These are phyloP conservation scores for Globisporangium parvum DNA, from an alignment of 352 stramenopile genomes.

Conservation along the genomic window DNA sequence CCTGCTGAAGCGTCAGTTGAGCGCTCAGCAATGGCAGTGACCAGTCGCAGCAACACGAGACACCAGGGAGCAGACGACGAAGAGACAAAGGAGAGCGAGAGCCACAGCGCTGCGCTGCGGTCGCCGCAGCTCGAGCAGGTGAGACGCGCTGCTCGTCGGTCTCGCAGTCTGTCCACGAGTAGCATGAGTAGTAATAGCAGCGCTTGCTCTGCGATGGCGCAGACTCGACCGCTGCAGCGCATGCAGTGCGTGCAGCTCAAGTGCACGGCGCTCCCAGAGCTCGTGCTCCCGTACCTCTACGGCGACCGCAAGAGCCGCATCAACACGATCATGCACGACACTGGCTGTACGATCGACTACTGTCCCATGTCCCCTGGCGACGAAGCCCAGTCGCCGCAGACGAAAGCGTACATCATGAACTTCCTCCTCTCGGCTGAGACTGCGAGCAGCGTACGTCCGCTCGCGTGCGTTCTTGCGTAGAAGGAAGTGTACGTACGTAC, in stretches of 20 bases:
- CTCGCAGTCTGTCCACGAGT: not conserved
- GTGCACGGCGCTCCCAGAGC: slow-evolving; percentile 41
- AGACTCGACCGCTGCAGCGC: slow-evolving; percentile 29
- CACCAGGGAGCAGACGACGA: slow-evolving; percentile 2
- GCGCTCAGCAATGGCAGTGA: no score
- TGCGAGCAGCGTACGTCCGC: slow-evolving; percentile 21
- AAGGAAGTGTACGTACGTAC: not conserved
- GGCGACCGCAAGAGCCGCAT: slow-evolving; percentile 44
- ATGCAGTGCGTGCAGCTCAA: slow-evolving; percentile 55
- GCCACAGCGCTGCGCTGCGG: not conserved
- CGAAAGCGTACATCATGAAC: slow-evolving; percentile 37
- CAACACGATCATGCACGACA: slow-evolving; percentile 40
- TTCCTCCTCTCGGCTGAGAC: slow-evolving; percentile 52
- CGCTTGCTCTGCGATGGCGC: not conserved
- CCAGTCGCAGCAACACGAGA: not conserved
- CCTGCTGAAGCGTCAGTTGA: not conserved
- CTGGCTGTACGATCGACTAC: slow-evolving; percentile 56
- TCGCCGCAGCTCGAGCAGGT: slow-evolving; percentile 4
- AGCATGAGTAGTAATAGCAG: slow-evolving; percentile 11
- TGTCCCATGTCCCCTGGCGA: slow-evolving; percentile 53
- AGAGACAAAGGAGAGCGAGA: slow-evolving; percentile 11
- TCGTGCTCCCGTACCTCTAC: slow-evolving; percentile 57
- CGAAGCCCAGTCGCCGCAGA: slow-evolving; percentile 24
- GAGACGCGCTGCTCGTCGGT: not conserved
- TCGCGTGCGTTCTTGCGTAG: no score